Percentiles rank a stretch among this genome's conserved stretches.
Conservation (phyloP, 257 asterid species). For the Solanum chiquidenum region DNA sequence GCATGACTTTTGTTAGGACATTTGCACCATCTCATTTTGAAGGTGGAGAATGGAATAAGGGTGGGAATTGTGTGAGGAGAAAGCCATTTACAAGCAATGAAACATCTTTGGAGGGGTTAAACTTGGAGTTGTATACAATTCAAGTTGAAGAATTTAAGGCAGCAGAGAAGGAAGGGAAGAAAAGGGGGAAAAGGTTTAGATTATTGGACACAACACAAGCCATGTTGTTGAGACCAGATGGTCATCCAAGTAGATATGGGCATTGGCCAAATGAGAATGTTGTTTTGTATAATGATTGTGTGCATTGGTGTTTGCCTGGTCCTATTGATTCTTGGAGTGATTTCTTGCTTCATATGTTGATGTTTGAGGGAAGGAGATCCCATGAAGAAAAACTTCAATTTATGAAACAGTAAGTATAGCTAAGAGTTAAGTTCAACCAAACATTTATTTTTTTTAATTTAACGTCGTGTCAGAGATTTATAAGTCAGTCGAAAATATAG, state of each 20-base stretch:
- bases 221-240: constrained; percentile 12
- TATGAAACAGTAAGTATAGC: not conserved
- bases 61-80: constrained; percentile 12
- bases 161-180: constrained; percentile 6
- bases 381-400: not conserved
- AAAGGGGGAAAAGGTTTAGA: constrained; percentile 7
- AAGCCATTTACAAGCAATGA: constrained; percentile 12
- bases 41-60: constrained; percentile 8
- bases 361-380: constrained; percentile 3
- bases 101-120: not conserved
- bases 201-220: constrained; percentile 14
- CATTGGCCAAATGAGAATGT: constrained; percentile 15
- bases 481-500: not conserved
- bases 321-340: constrained; percentile 17
- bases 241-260: constrained; percentile 11
- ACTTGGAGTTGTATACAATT: constrained; percentile 2
- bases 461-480: not conserved
- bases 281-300: constrained; percentile 11
- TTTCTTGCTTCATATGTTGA: constrained; percentile 12
- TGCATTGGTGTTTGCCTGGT: constrained; percentile 18
- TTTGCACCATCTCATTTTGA: constrained; percentile 15
- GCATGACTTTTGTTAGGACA: constrained; percentile 7
- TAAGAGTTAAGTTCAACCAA: not conserved
- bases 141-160: constrained; percentile 9
- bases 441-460: too few species aligned